Evolutionary conservation across 163 green algal species (phyloP), one percentile per base, ranked within the genome.

Genomic region (Chlorella variabilis): DNA sequence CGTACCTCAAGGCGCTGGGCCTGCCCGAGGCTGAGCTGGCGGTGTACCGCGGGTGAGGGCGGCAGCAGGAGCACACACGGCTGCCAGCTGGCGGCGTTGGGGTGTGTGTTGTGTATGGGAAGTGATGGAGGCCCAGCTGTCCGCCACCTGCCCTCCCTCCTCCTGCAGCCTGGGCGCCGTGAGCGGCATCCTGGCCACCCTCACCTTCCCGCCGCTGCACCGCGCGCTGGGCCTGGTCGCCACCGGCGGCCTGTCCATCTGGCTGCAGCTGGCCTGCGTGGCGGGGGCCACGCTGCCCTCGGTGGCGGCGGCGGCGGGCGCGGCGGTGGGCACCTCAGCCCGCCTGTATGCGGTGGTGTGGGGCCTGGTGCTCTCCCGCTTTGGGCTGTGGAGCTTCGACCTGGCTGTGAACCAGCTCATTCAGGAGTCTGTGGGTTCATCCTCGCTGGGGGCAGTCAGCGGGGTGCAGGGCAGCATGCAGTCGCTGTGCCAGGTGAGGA

Each of bases 321-420:
- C 3, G 15, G 25, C 17, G 56, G 84, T 4, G 41, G 61, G 23
- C 17, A 5, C 21, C 5, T 8, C 31, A n/a, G 56, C 48, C 5
- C 54, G 78, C 41, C 69, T 88, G 45, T 77, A 87, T 42, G 34
- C 89, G 27, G 82, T 98, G 79, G 78, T 97, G 36, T 80, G 62
- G 15, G 93, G 91, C 2, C 73, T 98, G 17, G 90, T 93, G 39
- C 65, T 87, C 1, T 96, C 91, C 0, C 89, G 94, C 23, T 91
- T 90, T 51, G 93, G 93, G 9, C 85, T 98, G 29, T 98, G 94
- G 94, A 62, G 45, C 49, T 97, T 94, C 84, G 94, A 98, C 84
- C 79, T 98, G 27, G 87, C 87, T 2, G 88, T 94, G 1, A 91
- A 87, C 2, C 94, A 98, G 86, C 83, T 97, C 49, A 87, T 98